phyloP scores from a whole-genome alignment of 108 stramenopile genomes.

The Fistulifera pelliculosa region DNA sequence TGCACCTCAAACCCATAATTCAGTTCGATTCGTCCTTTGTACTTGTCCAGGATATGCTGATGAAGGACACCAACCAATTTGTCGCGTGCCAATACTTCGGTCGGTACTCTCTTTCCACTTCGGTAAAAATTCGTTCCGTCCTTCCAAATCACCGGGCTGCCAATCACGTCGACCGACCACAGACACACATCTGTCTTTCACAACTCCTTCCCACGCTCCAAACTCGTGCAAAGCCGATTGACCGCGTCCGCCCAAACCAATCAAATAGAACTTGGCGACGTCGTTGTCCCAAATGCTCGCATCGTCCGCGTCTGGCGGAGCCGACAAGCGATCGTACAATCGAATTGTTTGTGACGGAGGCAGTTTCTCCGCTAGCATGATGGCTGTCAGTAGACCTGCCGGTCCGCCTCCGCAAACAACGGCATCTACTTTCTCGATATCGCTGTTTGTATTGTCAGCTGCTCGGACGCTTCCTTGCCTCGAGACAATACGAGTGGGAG shows the following conservation, averaged over 20 bases:
- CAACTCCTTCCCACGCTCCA: slow-evolving; percentile 61
- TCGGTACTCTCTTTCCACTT: slow-evolving; percentile 32
- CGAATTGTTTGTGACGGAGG: slow-evolving; percentile 26
- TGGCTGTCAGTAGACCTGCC: slow-evolving; percentile 55
- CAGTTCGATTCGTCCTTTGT: slow-evolving; percentile 34
- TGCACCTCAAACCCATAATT: slow-evolving; percentile 48
- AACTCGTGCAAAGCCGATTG: slow-evolving; percentile 59
- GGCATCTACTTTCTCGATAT: slow-evolving; percentile 16
- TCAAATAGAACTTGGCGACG: slow-evolving; percentile 49
- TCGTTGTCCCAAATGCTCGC: slow-evolving; percentile 43
- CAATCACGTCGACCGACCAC: slow-evolving; percentile 81
- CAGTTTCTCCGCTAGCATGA: slow-evolving; percentile 43
- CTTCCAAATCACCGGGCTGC: slow-evolving; percentile 53
- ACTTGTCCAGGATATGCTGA: slow-evolving; percentile 42
- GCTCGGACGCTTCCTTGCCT: neutral
- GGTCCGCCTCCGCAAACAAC: slow-evolving; percentile 65
- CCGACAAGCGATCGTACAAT: slow-evolving; percentile 49
- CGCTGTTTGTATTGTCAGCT: neutral
- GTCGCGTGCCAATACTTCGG: slow-evolving; percentile 69
- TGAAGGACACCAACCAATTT: slow-evolving; percentile 69
- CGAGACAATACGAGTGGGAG: neutral
- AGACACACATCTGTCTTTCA: slow-evolving; percentile 40
- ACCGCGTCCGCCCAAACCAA: slow-evolving; percentile 79
- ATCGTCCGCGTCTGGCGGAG: slow-evolving; percentile 52
- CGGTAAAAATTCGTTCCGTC: slow-evolving; percentile 62